Evolutionary conservation across 2,329 filamentous ascomycete species (phyloP).

Genomic region (Claviceps spartinae): DNA sequence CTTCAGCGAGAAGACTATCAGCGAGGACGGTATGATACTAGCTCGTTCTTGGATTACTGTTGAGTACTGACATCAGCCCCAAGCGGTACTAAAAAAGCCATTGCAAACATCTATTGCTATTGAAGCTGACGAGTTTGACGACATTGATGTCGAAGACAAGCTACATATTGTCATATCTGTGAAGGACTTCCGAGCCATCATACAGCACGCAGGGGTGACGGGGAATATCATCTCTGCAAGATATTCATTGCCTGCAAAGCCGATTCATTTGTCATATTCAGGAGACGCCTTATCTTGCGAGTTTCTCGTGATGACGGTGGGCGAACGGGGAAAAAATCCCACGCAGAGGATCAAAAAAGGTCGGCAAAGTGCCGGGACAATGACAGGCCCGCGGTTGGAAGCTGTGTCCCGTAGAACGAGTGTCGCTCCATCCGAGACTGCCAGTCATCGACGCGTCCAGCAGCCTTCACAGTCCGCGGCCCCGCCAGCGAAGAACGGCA

Average conservation of each 20-base stretch:
- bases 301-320: slow-evolving; percentile 72
- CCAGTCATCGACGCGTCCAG: slow-evolving; percentile 10
- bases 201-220: slow-evolving; percentile 58
- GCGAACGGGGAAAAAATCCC: slow-evolving; percentile 42
- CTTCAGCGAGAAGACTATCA: slow-evolving; percentile 66
- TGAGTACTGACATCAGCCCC: slow-evolving; percentile 2
- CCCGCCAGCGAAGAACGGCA: not conserved
- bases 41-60: not conserved
- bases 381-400: slow-evolving; percentile 29
- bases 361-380: slow-evolving; percentile 24
- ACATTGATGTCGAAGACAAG: slow-evolving; percentile 59
- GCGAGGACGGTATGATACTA: slow-evolving; percentile 32
- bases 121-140: slow-evolving; percentile 63
- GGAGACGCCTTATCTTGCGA: slow-evolving; percentile 57
- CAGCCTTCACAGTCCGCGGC: slow-evolving; percentile 6
- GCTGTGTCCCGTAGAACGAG: slow-evolving; percentile 32
- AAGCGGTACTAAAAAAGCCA: slow-evolving; percentile 66
- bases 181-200: slow-evolving; percentile 70
- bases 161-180: slow-evolving; percentile 71
- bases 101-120: slow-evolving; percentile 68
- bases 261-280: slow-evolving; percentile 59
- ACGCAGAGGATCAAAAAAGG: slow-evolving; percentile 34
- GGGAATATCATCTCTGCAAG: slow-evolving; percentile 52
- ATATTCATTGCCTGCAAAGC: slow-evolving; percentile 58
- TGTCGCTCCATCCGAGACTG: slow-evolving; percentile 22